Evolutionary conservation across 2,329 filamentous ascomycete species (phyloP), one percentile per base, ranked within the genome.

Genomic region (Calycina herbarum): DNA sequence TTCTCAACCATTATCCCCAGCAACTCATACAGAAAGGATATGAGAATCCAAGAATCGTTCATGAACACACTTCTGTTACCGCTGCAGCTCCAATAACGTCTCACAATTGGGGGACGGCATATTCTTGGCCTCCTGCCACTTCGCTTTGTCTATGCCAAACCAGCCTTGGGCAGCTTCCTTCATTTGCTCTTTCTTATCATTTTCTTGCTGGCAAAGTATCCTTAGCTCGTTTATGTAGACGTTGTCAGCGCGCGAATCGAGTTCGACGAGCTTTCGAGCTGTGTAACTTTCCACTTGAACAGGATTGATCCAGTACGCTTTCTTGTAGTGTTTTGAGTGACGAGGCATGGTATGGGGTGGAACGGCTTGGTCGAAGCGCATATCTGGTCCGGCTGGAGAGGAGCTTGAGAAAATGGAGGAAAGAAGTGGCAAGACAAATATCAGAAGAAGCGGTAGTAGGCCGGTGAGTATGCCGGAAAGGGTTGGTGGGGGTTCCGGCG

Each of bases 221-320:
- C 85, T 85, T 62, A 97, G 78, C 42, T 83, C 82, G 61, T 86
- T 83, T 51, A 97, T 81, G 69, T 91, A 92, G 48, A 86, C 86
- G 3, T 85, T 79, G 77, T 98, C 94, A 58, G 93, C 95, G 64
- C 83, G 83, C 70, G 87, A 84, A 76, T 98, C 95, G 38, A 99
- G 81, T 72, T 89, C 85, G 59, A 82, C 80, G 74, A 96, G 86
- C 76, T 95, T 90, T 64, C 85, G 83, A 11, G 84, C 78, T 64
- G 84, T 88, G 77, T 88, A 94, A 42, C 89, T 86, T 33, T 85
- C 83, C 35, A 97, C 85, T 33, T 97, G 94, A 4, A 78, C 76
- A 0, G 93, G 93, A 76, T 96, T 89, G 67, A 98, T 85, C 75
- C 86, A 99, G 80, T 98, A 99, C 67, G 92, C 85, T 62, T 96